phyloP scores from a whole-genome alignment of 148 eudicot species.

The Spergularia marina region DNA sequence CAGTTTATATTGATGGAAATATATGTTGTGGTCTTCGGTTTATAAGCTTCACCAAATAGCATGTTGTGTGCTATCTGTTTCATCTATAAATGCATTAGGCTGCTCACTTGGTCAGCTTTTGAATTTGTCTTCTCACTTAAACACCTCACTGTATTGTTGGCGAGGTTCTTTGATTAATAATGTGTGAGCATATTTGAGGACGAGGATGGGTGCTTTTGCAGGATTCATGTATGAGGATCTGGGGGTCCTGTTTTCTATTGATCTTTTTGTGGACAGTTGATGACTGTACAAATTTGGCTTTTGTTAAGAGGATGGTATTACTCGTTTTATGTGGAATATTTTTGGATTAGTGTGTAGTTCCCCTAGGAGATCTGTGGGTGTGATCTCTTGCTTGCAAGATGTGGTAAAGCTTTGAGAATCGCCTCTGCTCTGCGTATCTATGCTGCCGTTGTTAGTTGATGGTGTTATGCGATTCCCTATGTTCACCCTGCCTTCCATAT shows the following conservation, averaged over 20 bases:
- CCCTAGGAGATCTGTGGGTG: not conserved
- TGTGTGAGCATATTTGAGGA: not conserved
- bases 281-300: constrained; percentile 4
- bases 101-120: constrained; percentile 14
- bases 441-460: constrained; percentile 1
- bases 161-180: not conserved
- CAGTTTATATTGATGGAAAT: constrained; percentile 20
- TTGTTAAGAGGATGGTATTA: constrained; percentile 11
- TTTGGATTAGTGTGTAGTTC: constrained; percentile 14
- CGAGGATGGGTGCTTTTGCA: not conserved
- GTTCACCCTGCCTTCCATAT: not conserved
- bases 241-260: constrained; percentile 11
- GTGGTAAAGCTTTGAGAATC: constrained; percentile 18
- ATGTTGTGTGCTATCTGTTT: not conserved
- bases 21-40: constrained; percentile 16
- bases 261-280: not conserved
- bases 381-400: not conserved
- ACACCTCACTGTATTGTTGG: not conserved
- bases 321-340: not conserved
- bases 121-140: constrained; percentile 7
- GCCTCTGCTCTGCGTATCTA: constrained; percentile 11
- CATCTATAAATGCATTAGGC: constrained; percentile 2
- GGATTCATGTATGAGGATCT: not conserved
- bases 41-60: constrained; percentile 18
- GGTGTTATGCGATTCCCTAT: constrained; percentile 2